Conservation (phyloP, 345 rosid genomes). For the Mercurialis annua region DNA sequence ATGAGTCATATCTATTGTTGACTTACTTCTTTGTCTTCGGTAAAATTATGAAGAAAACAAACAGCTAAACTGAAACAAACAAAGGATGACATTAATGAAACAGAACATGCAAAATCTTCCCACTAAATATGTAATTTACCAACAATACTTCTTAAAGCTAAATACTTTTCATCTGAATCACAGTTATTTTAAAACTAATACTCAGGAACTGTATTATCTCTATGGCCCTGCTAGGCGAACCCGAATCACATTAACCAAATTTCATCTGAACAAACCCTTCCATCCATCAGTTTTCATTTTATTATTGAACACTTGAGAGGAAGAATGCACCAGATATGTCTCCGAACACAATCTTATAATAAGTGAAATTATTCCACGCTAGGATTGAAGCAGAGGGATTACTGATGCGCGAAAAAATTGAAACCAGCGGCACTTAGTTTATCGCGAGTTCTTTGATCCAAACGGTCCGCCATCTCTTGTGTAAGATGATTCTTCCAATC, state of each 20-base stretch:
- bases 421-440: neutral
- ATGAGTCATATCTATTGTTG: neutral
- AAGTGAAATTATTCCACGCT: no score
- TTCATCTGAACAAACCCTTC: no score
- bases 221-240: constrained; percentile 91
- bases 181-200: no score
- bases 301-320: no score
- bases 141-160: neutral
- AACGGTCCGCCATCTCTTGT: neutral
- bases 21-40: no score
- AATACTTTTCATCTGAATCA: neutral
- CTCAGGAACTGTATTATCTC: constrained; percentile 53
- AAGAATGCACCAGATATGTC: no score
- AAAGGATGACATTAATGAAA: constrained; percentile 10
- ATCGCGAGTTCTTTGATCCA: neutral
- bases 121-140: neutral
- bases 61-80: constrained; percentile 3
- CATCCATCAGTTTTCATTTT: no score
- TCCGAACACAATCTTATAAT: no score
- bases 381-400: no score
- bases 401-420: no score
- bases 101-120: neutral
- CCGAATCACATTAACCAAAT: no score
- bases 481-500: constrained; percentile 5
- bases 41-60: neutral